These are phyloP conservation scores for Aspergillus asperescens DNA, from an alignment of 495 filamentous ascomycete species.

Conservation along the genomic window DNA sequence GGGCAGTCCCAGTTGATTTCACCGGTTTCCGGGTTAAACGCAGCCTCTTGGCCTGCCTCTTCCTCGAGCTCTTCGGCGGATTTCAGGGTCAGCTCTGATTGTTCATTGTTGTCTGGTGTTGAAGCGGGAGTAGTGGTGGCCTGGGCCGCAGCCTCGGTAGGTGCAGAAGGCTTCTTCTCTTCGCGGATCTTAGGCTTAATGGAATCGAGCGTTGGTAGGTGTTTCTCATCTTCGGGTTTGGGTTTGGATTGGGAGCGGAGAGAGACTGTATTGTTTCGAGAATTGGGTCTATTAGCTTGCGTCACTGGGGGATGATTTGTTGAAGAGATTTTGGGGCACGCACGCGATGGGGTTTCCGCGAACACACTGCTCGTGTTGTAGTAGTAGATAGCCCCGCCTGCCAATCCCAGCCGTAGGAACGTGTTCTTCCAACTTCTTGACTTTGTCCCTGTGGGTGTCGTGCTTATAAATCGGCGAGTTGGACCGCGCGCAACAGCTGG, in stretches of 20 bases:
- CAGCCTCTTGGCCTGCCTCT: conserved; percentile 78
- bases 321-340: conserved; percentile 26
- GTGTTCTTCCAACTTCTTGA: conserved; percentile 77
- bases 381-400: conserved; percentile 76
- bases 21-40: conserved; percentile 96
- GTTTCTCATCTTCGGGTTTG: conserved; percentile 26
- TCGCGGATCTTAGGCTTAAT: conserved; percentile 40
- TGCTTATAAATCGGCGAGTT: conserved; percentile 64
- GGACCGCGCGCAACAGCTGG: conserved; percentile 24
- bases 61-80: conserved; percentile 60
- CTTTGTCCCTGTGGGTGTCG: conserved; percentile 57
- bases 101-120: conserved; percentile 9
- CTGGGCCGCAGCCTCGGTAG: not conserved
- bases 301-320: not conserved
- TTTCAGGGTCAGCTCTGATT: conserved; percentile 21
- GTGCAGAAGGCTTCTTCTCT: conserved; percentile 18
- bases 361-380: conserved; percentile 88
- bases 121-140: conserved; percentile 2
- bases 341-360: conserved; percentile 75
- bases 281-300: not conserved
- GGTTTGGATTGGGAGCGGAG: conserved; percentile 23
- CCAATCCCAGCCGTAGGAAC: conserved; percentile 66
- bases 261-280: conserved; percentile 27
- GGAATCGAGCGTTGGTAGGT: conserved; percentile 42
- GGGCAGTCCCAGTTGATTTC: conserved; percentile 99